Percentiles rank a stretch among this genome's conserved stretches.
Evolutionary conservation across 163 green algal genomes (phyloP).

Genomic region (Prototheca cutis): DNA sequence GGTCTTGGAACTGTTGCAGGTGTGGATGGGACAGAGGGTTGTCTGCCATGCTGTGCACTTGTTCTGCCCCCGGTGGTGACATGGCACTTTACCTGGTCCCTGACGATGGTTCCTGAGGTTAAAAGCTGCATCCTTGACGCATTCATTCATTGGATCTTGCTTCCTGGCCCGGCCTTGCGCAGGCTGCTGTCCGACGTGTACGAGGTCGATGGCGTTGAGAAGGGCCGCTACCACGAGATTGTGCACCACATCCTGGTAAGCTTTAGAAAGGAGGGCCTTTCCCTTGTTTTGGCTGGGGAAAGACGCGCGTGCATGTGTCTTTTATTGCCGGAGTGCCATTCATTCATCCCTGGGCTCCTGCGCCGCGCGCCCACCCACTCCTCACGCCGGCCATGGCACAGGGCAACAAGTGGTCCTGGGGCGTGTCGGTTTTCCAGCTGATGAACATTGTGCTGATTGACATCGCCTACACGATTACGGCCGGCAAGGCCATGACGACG

Average conservation of each 20-base stretch:
- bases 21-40: not conserved
- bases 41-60: not conserved
- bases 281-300: not conserved
- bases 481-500: conserved; percentile 2
- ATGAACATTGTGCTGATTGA: conserved; percentile 16
- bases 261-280: too few species aligned
- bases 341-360: not conserved
- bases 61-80: too few species aligned
- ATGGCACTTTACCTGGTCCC: too few species aligned
- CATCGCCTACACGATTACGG: conserved; percentile 19
- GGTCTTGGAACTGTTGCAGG: not conserved
- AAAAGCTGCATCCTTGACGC: not conserved
- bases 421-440: conserved; percentile 11
- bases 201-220: conserved; percentile 8
- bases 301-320: not conserved
- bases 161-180: not conserved
- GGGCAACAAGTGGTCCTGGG: not conserved
- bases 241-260: conserved; percentile 15
- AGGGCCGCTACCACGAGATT: conserved; percentile 1
- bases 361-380: not conserved
- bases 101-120: too few species aligned
- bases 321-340: not conserved
- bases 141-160: not conserved
- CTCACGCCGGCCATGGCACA: not conserved
- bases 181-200: conserved; percentile 5